Base-by-base conservation (phyloP, 2,329 filamentous ascomycete species). In the Thelonectria discophora region DNA sequence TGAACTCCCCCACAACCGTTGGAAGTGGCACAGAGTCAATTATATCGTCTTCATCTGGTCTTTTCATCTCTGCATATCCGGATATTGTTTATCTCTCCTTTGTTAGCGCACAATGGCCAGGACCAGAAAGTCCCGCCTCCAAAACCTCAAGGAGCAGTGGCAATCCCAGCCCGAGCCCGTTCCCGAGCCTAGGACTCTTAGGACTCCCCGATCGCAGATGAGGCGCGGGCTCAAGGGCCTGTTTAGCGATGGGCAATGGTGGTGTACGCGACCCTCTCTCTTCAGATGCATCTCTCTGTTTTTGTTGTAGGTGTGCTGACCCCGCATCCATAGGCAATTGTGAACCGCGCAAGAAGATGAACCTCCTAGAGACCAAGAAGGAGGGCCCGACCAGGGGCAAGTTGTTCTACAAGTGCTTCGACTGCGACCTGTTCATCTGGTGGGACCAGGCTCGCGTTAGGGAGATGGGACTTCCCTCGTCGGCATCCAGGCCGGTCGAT, bases 341-440 rank as follows among this genome's bases (percentile, higher is more conserved):
- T 59, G 72, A 73, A 21, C 81, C 80, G 21, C 80, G 77, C 13
- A 69, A 71, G 24, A 71, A 68, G 24, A 79, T 80, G 7, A 65
- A 68, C 10, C 71, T 74, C 37, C 70, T 73, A n/a, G 72, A 75
- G 52, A 77, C 78, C 30, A 77, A 73, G 52, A 82, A 79, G 58
- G 65, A 76, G 3, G 70, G 71, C 1, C 65, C 63, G 21, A 82
- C 82, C 67, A 73, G 76, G 46, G 80, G 80, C 21, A 76, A 72
- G 51, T 74, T 71, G 51, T 84, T 81, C 68, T 82, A 77, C 71
- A 75, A 72, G 10, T 84, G 82, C 66, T 71, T 72, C 7, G 72
- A 74, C 48, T 84, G 82, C 69, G 55, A 68, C 7, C 81, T 84
- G 67, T 84, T 82, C 60, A 66, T 82, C 20, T 84, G 78, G 77